Base-by-base conservation (phyloP, 371 early-diverging fungal species). In the Quaeritorhiza haematococci region DNA sequence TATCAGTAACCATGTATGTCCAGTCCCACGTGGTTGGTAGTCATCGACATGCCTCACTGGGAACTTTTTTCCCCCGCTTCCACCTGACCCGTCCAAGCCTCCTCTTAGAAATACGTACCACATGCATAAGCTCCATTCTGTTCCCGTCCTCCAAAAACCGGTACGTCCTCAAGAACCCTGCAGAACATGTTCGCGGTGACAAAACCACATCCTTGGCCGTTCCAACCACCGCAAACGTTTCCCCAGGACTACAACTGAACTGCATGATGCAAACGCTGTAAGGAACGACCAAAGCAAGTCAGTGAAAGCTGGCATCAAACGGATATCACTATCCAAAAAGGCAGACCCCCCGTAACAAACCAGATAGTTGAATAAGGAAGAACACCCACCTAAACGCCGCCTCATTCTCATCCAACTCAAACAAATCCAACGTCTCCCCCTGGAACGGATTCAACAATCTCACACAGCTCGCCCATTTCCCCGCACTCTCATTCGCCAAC, bases 391-490 rank as follows among this genome's bases (percentile, higher is more conserved):
- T 67, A 57, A 96, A 85, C 0, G 93, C 95, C 0, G 93, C 91
- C 63, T 92, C 92, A 58, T 92, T 91, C 33, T 87, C 84, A 42
- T 88, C 88, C 48, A 98, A 66, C 58, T 93, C 91, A 41, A 88
- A 63, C 3, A 76, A 42, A 44, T 81, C 80, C 8, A 83, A 58
- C 1, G 92, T 87, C 49, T 85, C 87, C 17, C 89, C 88, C n/a
- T 73, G 76, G 48, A 87, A 75, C 2, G 97, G 94, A 44, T 92
- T 88, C 32, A 98, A 71, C 41, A 70, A 17, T 7, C 94, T 82
- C 33, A 98, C 83, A 53, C 90, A 86, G 46, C 90, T 88, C 0
- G 92, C 92, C 94, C 96, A 96, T 62, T 82, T 82, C 29, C 94
- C 93, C 3, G 78, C 54, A n/a, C n/a, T n/a, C n/a, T n/a, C n/a